Percentiles rank a stretch among this genome's conserved stretches.
Conservation (phyloP, 345 rosid genomes). For the Geranium rotundifolium region DNA sequence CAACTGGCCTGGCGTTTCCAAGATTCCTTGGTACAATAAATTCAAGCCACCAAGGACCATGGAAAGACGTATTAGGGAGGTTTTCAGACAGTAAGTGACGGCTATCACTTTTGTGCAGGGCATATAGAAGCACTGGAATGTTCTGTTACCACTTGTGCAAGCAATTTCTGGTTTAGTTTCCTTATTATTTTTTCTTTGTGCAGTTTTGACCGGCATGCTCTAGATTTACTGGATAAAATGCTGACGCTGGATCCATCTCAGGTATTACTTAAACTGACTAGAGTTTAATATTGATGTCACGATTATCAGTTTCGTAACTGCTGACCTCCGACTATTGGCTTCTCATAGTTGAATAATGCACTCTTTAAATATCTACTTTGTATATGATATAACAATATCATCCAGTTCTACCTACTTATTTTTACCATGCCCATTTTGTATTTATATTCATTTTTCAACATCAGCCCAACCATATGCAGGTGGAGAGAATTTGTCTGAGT, state of each 20-base stretch:
- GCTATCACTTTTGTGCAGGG: background rate
- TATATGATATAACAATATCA: background rate
- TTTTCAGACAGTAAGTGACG: conserved; percentile 63
- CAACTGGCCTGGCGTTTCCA: conserved; percentile 75
- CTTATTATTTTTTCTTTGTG: conserved; percentile 1
- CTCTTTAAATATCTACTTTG: no score
- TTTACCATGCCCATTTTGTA: no score
- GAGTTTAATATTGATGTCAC: background rate
- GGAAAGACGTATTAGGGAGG: conserved; percentile 73
- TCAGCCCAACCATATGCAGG: no score
- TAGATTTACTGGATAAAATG: conserved; percentile 85
- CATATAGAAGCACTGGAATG: no score
- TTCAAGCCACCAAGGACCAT: conserved; percentile 61
- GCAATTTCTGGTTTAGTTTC: background rate
- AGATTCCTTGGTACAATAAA: conserved; percentile 63
- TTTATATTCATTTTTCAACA: no score
- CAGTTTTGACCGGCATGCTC: conserved; percentile 84
- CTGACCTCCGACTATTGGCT: no score
- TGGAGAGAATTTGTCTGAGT: no score
- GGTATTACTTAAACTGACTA: conserved; percentile 28
- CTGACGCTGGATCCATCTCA: conserved; percentile 78
- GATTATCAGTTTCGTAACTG: background rate
- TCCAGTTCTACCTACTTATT: no score
- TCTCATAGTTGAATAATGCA: no score
- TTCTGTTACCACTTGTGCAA: background rate